Conservation (phyloP, 192 early-diverging fungal species). For the Podila horticola region DNA sequence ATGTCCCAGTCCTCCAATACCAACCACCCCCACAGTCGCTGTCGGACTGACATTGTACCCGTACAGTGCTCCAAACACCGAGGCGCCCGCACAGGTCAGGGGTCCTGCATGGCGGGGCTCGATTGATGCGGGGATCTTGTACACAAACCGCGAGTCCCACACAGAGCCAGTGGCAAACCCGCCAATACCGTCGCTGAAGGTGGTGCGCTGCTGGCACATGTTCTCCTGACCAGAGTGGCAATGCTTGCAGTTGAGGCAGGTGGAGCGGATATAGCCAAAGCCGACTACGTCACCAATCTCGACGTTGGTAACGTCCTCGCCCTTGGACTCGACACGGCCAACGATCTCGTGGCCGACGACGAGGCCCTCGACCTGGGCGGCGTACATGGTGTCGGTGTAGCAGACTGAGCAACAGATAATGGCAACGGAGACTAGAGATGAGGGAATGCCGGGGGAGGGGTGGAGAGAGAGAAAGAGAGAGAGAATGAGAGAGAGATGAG, state of each 20-base stretch:
- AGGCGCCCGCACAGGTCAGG: conserved; percentile 85
- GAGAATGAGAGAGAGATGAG: too few species aligned
- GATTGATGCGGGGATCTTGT: conserved; percentile 66
- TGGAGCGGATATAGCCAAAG: conserved; percentile 60
- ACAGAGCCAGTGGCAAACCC: conserved; percentile 68
- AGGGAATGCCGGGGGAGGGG: too few species aligned
- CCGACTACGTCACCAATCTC: conserved; percentile 73
- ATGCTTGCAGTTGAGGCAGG: conserved; percentile 63
- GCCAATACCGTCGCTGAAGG: conserved; percentile 67
- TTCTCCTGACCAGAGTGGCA: conserved; percentile 64
- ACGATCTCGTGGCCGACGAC: conserved; percentile 80
- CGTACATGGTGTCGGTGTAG: conserved; percentile 46
- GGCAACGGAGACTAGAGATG: conserved; percentile 15
- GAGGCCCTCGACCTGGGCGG: conserved; percentile 37
- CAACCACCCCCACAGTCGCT: conserved; percentile 75
- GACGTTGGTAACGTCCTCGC: conserved; percentile 60
- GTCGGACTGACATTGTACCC: conserved; percentile 69
- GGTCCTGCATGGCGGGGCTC: conserved; percentile 71
- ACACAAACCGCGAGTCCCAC: conserved; percentile 65
- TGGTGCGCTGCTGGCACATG: conserved; percentile 60
- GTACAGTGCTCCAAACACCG: conserved; percentile 78
- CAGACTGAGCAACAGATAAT: conserved; percentile 45
- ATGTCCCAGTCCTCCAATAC: conserved; percentile 80
- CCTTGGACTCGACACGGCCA: conserved; percentile 69
- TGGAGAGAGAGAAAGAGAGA: too few species aligned